phyloP scores from a whole-genome alignment of 2,329 filamentous ascomycete species.

The Colletotrichum zoysiae region DNA sequence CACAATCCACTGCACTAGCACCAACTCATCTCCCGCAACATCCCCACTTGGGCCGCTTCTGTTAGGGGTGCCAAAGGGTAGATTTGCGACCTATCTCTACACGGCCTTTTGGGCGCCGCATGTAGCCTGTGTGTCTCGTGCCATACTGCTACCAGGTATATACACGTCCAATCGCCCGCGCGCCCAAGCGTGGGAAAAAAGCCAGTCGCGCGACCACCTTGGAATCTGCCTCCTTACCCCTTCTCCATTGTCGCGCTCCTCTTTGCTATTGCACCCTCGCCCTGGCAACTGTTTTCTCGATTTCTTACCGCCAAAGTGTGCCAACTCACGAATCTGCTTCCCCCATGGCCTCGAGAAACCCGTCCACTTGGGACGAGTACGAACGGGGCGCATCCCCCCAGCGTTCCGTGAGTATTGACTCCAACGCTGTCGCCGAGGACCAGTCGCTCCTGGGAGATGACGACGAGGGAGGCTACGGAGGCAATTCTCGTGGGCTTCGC shows the following conservation, averaged over 20 bases:
- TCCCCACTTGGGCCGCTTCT: constrained; percentile 34
- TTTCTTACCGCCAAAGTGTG: background rate
- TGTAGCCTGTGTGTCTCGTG: constrained; percentile 17
- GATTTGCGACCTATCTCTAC: constrained; percentile 35
- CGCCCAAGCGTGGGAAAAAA: background rate
- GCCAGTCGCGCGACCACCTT: constrained; percentile 24
- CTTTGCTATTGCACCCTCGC: background rate
- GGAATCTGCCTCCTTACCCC: background rate
- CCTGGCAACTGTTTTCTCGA: background rate
- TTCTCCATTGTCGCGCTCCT: constrained; percentile 8
- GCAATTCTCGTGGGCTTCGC: constrained; percentile 44
- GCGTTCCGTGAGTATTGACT: constrained; percentile 56
- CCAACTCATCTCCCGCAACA: constrained; percentile 39
- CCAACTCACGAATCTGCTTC: background rate
- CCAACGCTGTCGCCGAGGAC: constrained; percentile 59
- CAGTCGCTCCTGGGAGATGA: constrained; percentile 60
- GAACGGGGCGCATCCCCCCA: constrained; percentile 56
- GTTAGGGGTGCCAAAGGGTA: constrained; percentile 22
- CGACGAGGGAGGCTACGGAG: constrained; percentile 50
- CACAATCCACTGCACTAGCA: constrained; percentile 37
- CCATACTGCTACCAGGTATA: constrained; percentile 25
- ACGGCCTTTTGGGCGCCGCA: constrained; percentile 24
- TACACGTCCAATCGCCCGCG: constrained; percentile 36
- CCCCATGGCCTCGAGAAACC: constrained; percentile 50
- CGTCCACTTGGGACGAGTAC: constrained; percentile 62